Base-by-base conservation (phyloP, 2,329 filamentous ascomycete genomes). In the Pyrenophora tritici-repentis region DNA sequence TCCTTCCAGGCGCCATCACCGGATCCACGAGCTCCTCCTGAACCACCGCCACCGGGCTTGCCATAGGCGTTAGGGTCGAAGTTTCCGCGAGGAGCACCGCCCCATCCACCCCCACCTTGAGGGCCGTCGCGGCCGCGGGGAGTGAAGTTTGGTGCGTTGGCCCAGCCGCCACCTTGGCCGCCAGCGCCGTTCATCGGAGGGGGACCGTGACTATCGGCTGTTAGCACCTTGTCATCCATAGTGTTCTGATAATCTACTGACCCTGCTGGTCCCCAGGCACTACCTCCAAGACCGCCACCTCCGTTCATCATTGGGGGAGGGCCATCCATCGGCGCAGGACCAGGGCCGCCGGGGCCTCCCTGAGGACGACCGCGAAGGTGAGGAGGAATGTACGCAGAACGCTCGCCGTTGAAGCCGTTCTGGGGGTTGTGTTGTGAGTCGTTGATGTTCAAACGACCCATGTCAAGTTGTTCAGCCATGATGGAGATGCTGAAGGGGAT, bases 1-100 rank as follows among this genome's bases (percentile, higher is more conserved):
- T 97, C 93, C 71, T 87, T 86, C 94, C 94, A 99, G 80, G 91
- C 87, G 70, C 94, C 94, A 71, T 97, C 94, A 69, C 94, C 94
- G 73, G 91, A 95, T 68, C 92, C 91, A 68, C 89, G 86, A 67
- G 86, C 81, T 70, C 81, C 79, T 58, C 39, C 50, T 36, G 78
- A 79, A 53, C 81, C 81, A 55, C 81, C 78, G 51, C 70, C 70
- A 59, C 76, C 75, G 53, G 79, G 77, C 69, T 78, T 80, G 56
- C 83, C 83, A 66, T 88, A 88, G 51, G 79, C 83, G 72, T 83
- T 85, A 61, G 83, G 80, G 70, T 88, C 84, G 72, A 86, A 86
- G 59, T 75, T 75, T 63, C 76, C 77, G 58, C 73, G 70, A 39
- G 63, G 64, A 58, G 68, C 59, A 39, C 57, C 73, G 49, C 71